phyloP scores from a whole-genome alignment of 371 early-diverging fungal genomes.

The Mucor mucedo region DNA sequence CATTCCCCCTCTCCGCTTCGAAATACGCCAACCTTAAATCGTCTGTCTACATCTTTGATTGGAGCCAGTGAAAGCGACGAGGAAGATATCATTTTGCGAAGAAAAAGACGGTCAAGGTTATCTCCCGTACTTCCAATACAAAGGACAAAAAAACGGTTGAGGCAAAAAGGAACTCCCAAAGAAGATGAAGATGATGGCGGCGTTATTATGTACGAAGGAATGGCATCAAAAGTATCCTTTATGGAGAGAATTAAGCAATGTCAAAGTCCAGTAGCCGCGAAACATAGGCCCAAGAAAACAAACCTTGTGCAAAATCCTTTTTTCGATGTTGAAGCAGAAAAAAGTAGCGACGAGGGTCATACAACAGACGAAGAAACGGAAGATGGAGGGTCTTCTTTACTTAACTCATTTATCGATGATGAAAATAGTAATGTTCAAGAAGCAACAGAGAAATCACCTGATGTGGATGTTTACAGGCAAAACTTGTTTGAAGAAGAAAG shows the following conservation, averaged over 20 bases:
- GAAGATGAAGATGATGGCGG: background rate
- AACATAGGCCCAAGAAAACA: background rate
- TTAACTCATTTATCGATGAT: conserved; percentile 29
- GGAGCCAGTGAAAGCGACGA: background rate
- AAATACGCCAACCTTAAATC: background rate
- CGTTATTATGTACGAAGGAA: background rate
- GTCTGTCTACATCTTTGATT: background rate
- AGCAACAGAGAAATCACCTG: background rate
- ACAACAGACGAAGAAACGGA: conserved; percentile 21
- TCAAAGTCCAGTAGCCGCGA: background rate
- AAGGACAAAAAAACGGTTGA: background rate
- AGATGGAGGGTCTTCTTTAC: conserved; percentile 6
- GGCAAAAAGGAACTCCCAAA: background rate
- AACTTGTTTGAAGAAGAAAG: background rate
- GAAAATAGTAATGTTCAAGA: background rate
- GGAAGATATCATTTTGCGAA: background rate
- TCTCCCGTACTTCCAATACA: background rate
- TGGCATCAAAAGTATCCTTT: background rate
- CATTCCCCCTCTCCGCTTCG: background rate
- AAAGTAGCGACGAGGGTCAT: conserved; percentile 24
- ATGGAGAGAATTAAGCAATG: background rate
- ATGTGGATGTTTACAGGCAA: background rate
- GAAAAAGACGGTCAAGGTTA: background rate
- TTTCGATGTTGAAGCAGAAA: conserved; percentile 31
- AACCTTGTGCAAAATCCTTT: conserved; percentile 19